Base-by-base conservation (phyloP, 1,284 basidiomycete genomes). In the Kwoniella shivajii region DNA sequence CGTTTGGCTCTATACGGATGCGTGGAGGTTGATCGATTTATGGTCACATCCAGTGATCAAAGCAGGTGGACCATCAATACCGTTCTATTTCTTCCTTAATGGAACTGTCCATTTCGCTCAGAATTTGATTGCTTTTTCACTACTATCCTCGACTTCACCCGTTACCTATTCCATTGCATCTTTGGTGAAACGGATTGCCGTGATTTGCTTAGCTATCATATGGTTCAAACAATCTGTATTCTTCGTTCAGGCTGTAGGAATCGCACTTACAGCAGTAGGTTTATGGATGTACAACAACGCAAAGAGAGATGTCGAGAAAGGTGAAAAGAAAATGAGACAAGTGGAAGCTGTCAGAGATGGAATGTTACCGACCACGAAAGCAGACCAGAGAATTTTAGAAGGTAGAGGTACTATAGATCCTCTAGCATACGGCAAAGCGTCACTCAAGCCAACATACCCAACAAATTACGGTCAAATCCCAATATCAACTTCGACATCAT, bases 151-250 rank as follows among this genome's bases (percentile, higher is more conserved):
- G 33, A 96, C 94, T 1, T 98, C 94, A 7, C 96, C 95, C 6
- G 96, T 99, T 58, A 99, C 96, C 0, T 99, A 99, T 80, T 94
- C 90, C 45, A 98, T 99, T 74, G 96, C 95, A 0, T 95, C 91
- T 11, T 85, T 99, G 66, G 87, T 98, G 80, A 99, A 99, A 80
- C 89, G 96, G 30, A 93, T 99, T 55, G 92, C 89, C 43, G 96
- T 99, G 67, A 99, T 99, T 70, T 93, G 92, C 78, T 88, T 98
- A 64, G 95, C 96, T 29, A 92, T 99, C 73, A 80, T 94, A 50
- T 99, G 95, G 95, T 99, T 98, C 80, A 87, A 84, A 56, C 95
- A 99, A 79, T 74, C 82, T 18, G 87, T 99, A 3, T 88, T 94
- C 61, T 83, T 84, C 5, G 72, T 97, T 10, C 96, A 99, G 78